Percentiles rank a stretch among this genome's conserved stretches.
Conservation (phyloP, 352 stramenopile genomes). For the Phytopythium kandeliae region DNA sequence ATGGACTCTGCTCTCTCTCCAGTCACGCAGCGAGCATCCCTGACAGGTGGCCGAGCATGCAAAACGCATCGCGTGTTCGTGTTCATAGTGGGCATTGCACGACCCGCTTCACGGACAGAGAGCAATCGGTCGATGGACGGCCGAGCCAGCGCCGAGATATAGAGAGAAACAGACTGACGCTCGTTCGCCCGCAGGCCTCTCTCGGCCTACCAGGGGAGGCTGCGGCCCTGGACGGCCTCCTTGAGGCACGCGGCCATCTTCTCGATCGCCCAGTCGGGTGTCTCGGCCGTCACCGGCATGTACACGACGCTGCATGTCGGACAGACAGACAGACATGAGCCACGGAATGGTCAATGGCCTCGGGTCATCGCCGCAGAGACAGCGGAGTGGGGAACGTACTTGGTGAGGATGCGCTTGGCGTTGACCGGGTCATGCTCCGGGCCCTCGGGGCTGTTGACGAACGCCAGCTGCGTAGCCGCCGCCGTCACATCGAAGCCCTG, state of each 20-base stretch:
- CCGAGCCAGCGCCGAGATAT: no score
- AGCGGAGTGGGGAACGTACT: constrained; percentile 23
- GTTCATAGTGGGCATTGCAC: no score
- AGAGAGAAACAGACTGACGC: no score
- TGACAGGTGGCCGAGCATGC: no score
- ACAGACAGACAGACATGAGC: constrained; percentile 1
- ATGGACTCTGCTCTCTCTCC: no score
- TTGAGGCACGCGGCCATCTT: constrained; percentile 72
- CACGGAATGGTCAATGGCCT: neutral
- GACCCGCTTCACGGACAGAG: no score
- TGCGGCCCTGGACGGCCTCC: constrained; percentile 27
- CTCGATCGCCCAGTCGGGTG: constrained; percentile 69
- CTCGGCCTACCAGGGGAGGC: neutral
- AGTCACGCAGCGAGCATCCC: no score
- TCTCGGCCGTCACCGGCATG: constrained; percentile 71
- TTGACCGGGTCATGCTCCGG: constrained; percentile 44
- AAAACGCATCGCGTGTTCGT: no score
- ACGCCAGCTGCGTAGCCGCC: constrained; percentile 67
- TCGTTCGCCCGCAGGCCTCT: no score
- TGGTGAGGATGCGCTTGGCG: constrained; percentile 69
- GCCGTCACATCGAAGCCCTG: constrained; percentile 81
- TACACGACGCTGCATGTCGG: constrained; percentile 51
- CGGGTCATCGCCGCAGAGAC: neutral
- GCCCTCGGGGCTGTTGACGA: constrained; percentile 44
- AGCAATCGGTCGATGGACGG: no score